Conservation (phyloP, 192 early-diverging fungal genomes). For the Coemansia sp. region DNA sequence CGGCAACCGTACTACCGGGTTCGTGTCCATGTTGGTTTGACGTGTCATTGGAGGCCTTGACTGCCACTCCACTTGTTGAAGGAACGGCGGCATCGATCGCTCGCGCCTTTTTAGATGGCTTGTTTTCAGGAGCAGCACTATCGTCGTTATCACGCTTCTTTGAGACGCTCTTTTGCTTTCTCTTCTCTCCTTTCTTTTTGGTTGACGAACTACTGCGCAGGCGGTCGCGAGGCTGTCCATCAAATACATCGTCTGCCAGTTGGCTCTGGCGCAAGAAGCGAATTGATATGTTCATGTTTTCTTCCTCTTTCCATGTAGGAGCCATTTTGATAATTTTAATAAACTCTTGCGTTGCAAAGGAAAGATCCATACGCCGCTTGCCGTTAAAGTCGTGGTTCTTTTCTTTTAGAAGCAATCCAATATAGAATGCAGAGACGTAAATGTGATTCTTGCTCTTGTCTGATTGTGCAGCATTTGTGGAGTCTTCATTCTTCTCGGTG, state of each 20-base stretch:
- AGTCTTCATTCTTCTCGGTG: neutral
- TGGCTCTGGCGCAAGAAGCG: constrained; percentile 42
- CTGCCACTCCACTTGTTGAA: constrained; percentile 42
- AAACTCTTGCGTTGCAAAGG: constrained; percentile 83
- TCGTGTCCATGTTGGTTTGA: neutral
- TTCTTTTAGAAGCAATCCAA: constrained; percentile 75
- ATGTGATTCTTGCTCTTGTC: constrained; percentile 4
- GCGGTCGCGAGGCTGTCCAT: constrained; percentile 29
- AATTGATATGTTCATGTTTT: constrained; percentile 39
- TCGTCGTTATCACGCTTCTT: neutral
- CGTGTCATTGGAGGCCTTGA: constrained; percentile 4
- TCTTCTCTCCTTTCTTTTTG: constrained; percentile 12
- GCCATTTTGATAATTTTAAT: constrained; percentile 69
- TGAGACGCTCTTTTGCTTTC: neutral
- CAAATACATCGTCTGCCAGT: constrained; percentile 51
- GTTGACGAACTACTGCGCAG: constrained; percentile 14
- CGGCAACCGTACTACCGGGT: neutral
- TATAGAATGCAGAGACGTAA: constrained; percentile 81
- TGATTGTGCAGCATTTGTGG: neutral
- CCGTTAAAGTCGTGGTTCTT: constrained; percentile 55
- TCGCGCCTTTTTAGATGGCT: constrained; percentile 29
- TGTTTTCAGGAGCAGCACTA: neutral
- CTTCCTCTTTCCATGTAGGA: constrained; percentile 28
- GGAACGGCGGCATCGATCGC: constrained; percentile 29
- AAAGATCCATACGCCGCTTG: constrained; percentile 72